A percentile compares a stretch with the other conserved stretches of the same genome.
phyloP scores from a whole-genome alignment of 352 stramenopile genomes.

The Phytophthora meadii region DNA sequence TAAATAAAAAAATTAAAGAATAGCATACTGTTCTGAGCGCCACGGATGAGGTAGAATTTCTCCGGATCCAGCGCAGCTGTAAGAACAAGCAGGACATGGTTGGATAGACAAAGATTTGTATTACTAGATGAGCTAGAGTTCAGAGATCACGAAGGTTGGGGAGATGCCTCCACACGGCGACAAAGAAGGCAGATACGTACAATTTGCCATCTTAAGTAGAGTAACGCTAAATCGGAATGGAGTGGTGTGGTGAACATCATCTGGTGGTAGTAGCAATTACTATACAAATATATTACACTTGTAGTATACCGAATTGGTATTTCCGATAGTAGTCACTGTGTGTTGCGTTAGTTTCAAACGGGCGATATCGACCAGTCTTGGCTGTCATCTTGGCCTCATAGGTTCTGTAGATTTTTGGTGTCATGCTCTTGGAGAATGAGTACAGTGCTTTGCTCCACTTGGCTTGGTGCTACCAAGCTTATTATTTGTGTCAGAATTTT shows the following conservation, averaged over 20 bases:
- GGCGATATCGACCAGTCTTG: background rate
- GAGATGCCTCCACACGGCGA: background rate
- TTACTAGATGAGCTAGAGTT: background rate
- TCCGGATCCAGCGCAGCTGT: slow-evolving; percentile 45
- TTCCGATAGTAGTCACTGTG: no score
- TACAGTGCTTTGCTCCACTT: background rate
- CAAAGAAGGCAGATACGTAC: slow-evolving; percentile 18
- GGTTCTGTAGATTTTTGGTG: background rate
- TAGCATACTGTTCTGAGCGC: slow-evolving; percentile 61
- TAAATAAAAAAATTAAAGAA: background rate
- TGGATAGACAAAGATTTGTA: slow-evolving; percentile 9
- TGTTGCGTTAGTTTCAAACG: background rate
- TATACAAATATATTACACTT: no score
- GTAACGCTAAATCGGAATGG: slow-evolving; percentile 1
- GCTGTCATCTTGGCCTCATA: background rate
- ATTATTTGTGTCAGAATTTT: no score
- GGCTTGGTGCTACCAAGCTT: background rate
- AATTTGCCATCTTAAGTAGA: slow-evolving; percentile 22
- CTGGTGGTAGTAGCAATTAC: background rate
- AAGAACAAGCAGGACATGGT: background rate
- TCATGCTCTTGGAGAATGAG: background rate
- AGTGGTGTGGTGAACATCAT: background rate
- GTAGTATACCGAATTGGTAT: no score
- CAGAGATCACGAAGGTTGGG: background rate
- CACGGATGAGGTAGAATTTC: slow-evolving; percentile 67